Evolutionary conservation across 768 basidiomycete species (phyloP), one percentile per base, ranked within the genome.

Genomic region (Cubamyces lactineus): DNA sequence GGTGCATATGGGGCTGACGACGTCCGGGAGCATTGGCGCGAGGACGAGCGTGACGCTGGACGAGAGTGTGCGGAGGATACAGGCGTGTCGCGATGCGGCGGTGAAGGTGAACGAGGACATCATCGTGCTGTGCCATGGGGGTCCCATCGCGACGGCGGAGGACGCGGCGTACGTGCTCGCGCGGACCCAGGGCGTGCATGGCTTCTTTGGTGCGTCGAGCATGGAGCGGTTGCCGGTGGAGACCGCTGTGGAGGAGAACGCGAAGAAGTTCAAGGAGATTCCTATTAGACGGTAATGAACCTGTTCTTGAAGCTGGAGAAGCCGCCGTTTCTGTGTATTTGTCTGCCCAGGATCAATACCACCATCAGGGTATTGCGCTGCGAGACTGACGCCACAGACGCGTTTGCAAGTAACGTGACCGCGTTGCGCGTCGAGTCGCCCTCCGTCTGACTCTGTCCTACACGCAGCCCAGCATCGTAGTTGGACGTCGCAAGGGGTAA

Each of bases 1-100:
- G 21, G 66, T 67, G 45, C 66, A 67, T 24, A 67, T 67, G 66
- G 66, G 66, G 30, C 57, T 67, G 16, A 64, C 66, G 42, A 67
- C 66, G 53, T 54, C 62, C 19, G 66, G 66, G 30, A 67, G 66
- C 63, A 67, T 67, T 57, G 62, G 62, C 1, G 66, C 66, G 46
- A 39, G 47, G 47, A 67, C 66, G 24, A 45, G 51, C 40, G 66
- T 67, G 16, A 64, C 62, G n/a, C 51, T 67, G 30, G 66, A 67
- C 40, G 62, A 67, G 42, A 62, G 62, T 48, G 66, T 66, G 46
- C 21, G 42, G 46, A 41, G 56, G 41, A 61, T 67, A 19, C 66
- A 67, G 39, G 66, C 57, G 52, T 67, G 66, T 39, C 51, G 66
- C 9, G 66, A 67, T 23, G 66, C 66, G 3, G 66, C 59, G 40